Conservation (phyloP, 2,329 filamentous ascomycete species). For the Colletotrichum karsti region DNA sequence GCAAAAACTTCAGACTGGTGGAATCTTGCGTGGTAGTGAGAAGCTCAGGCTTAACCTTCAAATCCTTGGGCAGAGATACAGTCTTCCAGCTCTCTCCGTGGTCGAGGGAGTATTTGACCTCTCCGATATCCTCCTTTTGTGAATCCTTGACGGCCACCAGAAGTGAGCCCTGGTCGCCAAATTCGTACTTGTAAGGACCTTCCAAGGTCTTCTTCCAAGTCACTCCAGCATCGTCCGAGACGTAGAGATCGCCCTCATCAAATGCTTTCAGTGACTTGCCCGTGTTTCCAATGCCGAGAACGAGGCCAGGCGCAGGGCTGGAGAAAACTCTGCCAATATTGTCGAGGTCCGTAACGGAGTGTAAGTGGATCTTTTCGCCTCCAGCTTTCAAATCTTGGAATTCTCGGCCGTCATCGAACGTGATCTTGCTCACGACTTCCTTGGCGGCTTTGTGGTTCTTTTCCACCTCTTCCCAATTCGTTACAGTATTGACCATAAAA, state of each 20-base stretch:
- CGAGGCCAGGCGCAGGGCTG: constrained; percentile 88
- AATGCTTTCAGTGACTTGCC: constrained; percentile 78
- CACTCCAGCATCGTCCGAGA: constrained; percentile 90
- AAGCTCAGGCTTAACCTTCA: constrained; percentile 75
- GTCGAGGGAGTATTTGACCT: constrained; percentile 82
- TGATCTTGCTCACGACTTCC: constrained; percentile 82
- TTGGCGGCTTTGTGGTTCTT: constrained; percentile 61
- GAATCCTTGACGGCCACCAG: constrained; percentile 85
- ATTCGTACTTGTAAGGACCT: constrained; percentile 93
- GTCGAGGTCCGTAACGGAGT: constrained; percentile 86
- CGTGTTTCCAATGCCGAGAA: constrained; percentile 94
- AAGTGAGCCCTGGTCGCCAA: constrained; percentile 91
- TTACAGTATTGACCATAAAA: constrained; percentile 87
- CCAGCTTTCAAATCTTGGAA: constrained; percentile 78
- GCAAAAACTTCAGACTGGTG: constrained; percentile 88
- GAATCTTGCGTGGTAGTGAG: constrained; percentile 93
- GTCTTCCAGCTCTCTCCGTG: constrained; percentile 87
- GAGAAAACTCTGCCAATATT: constrained; percentile 92
- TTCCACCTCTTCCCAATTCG: constrained; percentile 83
- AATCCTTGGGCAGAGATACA: constrained; percentile 70
- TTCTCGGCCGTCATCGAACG: constrained; percentile 92
- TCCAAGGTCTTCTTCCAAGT: constrained; percentile 81
- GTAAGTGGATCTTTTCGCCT: constrained; percentile 79
- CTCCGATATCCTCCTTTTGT: constrained; percentile 63
- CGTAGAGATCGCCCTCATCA: constrained; percentile 79